Conservation (phyloP, 2,329 filamentous ascomycete genomes). For the Paracorniculantispora psalliotae region DNA sequence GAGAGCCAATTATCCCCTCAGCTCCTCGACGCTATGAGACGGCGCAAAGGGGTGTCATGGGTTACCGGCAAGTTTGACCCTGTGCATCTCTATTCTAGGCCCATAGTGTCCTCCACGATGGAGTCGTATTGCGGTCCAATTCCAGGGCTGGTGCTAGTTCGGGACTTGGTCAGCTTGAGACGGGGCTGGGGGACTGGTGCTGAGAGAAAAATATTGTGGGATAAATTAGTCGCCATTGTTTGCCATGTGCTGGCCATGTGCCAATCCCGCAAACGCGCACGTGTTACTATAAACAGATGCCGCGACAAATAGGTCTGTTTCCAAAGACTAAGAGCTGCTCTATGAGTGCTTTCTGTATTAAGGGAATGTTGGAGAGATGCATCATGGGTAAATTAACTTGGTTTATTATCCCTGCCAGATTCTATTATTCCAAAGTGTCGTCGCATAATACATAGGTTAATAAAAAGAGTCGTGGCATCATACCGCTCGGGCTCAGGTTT, state of each 20-base stretch:
- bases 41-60: not conserved
- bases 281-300: not conserved
- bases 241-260: not conserved
- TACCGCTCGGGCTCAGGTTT: not conserved
- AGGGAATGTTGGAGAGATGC: no score
- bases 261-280: not conserved
- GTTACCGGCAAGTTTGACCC: not conserved
- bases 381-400: not conserved
- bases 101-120: not conserved
- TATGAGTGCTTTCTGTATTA: not conserved
- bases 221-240: conserved; percentile 6
- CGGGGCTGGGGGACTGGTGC: not conserved
- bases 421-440: not conserved
- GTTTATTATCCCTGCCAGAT: not conserved
- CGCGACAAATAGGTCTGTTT: not conserved
- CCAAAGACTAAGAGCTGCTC: no score
- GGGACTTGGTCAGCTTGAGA: not conserved
- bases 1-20: not conserved
- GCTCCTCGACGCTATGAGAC: not conserved
- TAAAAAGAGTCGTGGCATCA: no score
- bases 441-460: no score
- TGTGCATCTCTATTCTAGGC: not conserved
- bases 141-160: not conserved
- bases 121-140: not conserved
- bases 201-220: not conserved